Evolutionary conservation across 2,329 filamentous ascomycete genomes (phyloP).

Genomic region (Diaporthe citri): DNA sequence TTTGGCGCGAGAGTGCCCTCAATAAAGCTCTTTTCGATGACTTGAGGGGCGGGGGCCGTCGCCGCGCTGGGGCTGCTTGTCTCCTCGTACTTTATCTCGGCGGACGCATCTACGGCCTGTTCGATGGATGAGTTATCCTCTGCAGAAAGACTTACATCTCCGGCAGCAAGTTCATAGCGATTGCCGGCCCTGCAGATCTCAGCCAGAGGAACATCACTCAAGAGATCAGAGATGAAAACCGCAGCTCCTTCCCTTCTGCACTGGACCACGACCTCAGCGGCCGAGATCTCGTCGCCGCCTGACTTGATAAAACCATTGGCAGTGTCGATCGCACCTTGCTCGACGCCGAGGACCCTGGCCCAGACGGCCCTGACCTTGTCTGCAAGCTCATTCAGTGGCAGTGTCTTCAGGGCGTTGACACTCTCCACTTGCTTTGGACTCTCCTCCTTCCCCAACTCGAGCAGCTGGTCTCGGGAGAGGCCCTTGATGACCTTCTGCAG

Average conservation of each 20-base stretch:
- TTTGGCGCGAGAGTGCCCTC: slow-evolving; percentile 57
- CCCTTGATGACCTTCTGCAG: slow-evolving; percentile 60
- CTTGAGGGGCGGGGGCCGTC: slow-evolving; percentile 39
- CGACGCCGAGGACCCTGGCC: slow-evolving; percentile 57
- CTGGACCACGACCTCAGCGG: slow-evolving; percentile 57
- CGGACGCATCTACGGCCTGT: slow-evolving; percentile 6
- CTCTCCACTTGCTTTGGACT: slow-evolving; percentile 53
- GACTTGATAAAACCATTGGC: slow-evolving; percentile 60
- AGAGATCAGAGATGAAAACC: slow-evolving; percentile 57
- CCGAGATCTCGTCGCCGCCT: slow-evolving; percentile 61
- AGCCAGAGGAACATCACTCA: slow-evolving; percentile 56
- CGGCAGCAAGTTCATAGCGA: slow-evolving; percentile 1
- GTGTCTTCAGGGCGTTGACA: slow-evolving; percentile 55
- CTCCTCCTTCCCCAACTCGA: slow-evolving; percentile 54
- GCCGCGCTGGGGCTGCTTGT: slow-evolving; percentile 27
- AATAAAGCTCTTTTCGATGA: slow-evolving; percentile 52
- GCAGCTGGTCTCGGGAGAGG: slow-evolving; percentile 58
- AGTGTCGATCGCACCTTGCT: slow-evolving; percentile 55
- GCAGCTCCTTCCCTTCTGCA: slow-evolving; percentile 58
- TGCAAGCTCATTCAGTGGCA: slow-evolving; percentile 62
- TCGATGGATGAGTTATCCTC: slow-evolving; percentile 25
- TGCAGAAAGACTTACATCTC: neutral
- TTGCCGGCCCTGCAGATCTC: slow-evolving; percentile 55
- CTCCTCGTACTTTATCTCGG: neutral
- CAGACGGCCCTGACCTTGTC: slow-evolving; percentile 62